These are phyloP conservation scores for Colletotrichum graminicola DNA, from an alignment of 2,329 filamentous ascomycete species.

Conservation along the genomic window DNA sequence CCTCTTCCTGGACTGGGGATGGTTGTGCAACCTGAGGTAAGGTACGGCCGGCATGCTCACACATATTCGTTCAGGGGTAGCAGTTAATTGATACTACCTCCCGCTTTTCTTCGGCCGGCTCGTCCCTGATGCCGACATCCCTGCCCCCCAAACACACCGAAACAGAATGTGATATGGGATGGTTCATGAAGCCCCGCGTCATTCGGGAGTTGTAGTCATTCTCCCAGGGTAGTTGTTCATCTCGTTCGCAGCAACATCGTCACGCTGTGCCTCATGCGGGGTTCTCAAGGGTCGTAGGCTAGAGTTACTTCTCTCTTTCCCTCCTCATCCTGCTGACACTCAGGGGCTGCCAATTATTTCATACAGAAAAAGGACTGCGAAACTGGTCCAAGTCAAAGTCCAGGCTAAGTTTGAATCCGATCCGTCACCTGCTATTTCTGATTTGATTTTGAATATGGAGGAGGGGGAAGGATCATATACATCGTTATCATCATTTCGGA, in stretches of 20 bases:
- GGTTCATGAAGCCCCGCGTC: not conserved
- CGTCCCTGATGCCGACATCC: slow-evolving; percentile 1
- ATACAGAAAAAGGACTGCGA: not conserved
- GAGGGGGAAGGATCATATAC: not conserved
- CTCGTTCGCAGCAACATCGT: not conserved
- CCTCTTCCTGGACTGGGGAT: not conserved
- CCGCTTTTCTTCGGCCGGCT: not conserved
- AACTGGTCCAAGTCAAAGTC: not conserved
- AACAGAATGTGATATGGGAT: not conserved
- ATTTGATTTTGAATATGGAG: not conserved
- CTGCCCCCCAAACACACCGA: not conserved
- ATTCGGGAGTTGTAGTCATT: not conserved
- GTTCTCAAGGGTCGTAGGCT: not conserved
- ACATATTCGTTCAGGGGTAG: not conserved
- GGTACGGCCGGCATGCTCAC: not conserved
- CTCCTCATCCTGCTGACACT: not conserved
- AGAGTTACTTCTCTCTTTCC: too few species aligned
- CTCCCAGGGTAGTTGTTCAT: not conserved
- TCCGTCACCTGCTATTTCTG: not conserved
- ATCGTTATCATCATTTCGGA: slow-evolving; percentile 35
- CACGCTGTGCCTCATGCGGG: not conserved
- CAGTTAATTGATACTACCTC: not conserved
- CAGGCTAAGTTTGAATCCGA: not conserved
- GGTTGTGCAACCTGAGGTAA: slow-evolving; percentile 6
- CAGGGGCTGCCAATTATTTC: not conserved